Percentiles rank a stretch among this genome's conserved stretches.
These are phyloP conservation scores for Spinacia oleracea DNA, from an alignment of 179 eudicot genomes.

Conservation along the genomic window DNA sequence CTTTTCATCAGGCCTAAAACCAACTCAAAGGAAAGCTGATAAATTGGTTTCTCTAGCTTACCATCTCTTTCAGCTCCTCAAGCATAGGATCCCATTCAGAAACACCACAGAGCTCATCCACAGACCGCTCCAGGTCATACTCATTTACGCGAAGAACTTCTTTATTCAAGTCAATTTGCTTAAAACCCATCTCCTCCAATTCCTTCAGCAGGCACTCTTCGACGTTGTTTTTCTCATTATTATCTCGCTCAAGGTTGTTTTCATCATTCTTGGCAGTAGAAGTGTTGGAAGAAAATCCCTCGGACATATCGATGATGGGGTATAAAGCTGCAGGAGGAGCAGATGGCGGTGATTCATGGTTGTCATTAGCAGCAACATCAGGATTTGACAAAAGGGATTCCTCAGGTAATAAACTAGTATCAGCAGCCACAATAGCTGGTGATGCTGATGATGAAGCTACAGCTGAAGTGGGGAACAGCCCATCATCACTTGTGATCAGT, in stretches of 20 bases:
- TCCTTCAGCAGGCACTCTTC: conserved; percentile 60
- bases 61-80: conserved; percentile 82
- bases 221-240: conserved; percentile 20
- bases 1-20: too few relatives aligned
- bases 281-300: conserved; percentile 9
- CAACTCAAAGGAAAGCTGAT: background rate
- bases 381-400: conserved; percentile 11
- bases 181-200: conserved; percentile 80
- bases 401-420: background rate
- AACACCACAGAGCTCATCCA: conserved; percentile 79
- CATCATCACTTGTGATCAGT: conserved; percentile 20
- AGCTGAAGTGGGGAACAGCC: background rate
- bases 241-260: conserved; percentile 3
- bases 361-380: conserved; percentile 1
- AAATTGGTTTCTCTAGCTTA: conserved; percentile 17
- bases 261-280: conserved; percentile 5
- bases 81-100: conserved; percentile 78
- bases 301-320: conserved; percentile 18
- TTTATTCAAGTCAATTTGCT: conserved; percentile 59
- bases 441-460: conserved; percentile 20
- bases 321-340: conserved; percentile 14
- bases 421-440: conserved; percentile 5
- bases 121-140: conserved; percentile 63
- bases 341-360: background rate
- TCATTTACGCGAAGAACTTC: conserved; percentile 62